phyloP scores from a whole-genome alignment of 177 flowering plant genomes.

The Vitis hybrid region DNA sequence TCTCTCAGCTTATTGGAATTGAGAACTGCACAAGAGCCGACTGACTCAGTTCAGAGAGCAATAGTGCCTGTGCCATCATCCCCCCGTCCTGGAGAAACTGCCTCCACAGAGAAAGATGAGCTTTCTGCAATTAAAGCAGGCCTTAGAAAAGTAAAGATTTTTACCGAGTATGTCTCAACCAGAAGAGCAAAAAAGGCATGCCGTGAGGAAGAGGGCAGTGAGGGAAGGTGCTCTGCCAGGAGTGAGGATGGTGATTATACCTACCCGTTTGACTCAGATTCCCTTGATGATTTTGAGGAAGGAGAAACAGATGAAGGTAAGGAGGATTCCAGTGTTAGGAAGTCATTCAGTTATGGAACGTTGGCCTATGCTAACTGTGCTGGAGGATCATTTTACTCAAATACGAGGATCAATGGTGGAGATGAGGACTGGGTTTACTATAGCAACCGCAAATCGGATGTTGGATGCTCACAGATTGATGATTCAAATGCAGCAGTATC shows the following conservation, averaged over 20 bases:
- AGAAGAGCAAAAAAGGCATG: conserved; percentile 70
- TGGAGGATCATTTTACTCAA: conserved; percentile 66
- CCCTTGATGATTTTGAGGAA: conserved; percentile 71
- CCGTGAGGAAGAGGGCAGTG: conserved; percentile 75
- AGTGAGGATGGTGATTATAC: conserved; percentile 79
- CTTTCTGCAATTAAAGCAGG: conserved; percentile 89
- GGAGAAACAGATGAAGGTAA: conserved; percentile 66
- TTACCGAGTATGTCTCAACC: conserved; percentile 67
- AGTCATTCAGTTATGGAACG: conserved; percentile 90
- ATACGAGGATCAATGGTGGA: conserved; percentile 42
- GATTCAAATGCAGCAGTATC: conserved; percentile 40
- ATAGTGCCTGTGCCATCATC: conserved; percentile 48
- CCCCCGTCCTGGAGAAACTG: conserved; percentile 40
- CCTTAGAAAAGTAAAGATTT: conserved; percentile 74
- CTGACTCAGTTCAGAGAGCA: conserved; percentile 50
- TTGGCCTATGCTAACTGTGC: conserved; percentile 81
- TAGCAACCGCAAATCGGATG: conserved; percentile 84
- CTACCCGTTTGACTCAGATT: conserved; percentile 80
- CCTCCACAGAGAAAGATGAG: conserved; percentile 64
- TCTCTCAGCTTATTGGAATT: conserved; percentile 62
- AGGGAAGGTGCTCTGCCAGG: conserved; percentile 66
- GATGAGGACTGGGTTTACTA: conserved; percentile 84
- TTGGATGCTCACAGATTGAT: conserved; percentile 49
- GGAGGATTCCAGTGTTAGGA: conserved; percentile 58
- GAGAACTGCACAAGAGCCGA: conserved; percentile 51